Conservation (phyloP, 306 rosid genomes). For the Notholithocarpus densiflorus region DNA sequence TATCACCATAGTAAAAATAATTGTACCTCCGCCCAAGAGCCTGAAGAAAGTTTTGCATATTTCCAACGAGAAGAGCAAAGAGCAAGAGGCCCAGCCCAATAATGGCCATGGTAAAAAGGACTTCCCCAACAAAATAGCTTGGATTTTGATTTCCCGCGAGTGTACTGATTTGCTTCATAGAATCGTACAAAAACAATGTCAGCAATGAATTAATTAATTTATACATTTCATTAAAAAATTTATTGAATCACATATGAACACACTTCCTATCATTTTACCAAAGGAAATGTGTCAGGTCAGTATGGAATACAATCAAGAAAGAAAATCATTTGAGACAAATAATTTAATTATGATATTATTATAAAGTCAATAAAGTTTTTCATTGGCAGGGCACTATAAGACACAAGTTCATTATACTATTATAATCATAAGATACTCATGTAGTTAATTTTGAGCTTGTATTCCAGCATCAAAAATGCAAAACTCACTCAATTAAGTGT, state of each 20-base stretch:
- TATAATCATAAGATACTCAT: not conserved
- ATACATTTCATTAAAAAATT: slow-evolving; percentile 1
- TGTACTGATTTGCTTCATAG: slow-evolving; percentile 83
- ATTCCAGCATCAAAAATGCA: not conserved
- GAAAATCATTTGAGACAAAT: not conserved
- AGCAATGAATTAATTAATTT: slow-evolving; percentile 2
- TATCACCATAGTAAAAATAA: not conserved
- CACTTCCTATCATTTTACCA: not conserved
- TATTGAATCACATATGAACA: not conserved
- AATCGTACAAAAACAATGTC: slow-evolving; percentile 16
- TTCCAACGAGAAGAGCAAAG: slow-evolving; percentile 82
- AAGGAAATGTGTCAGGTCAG: not conserved
- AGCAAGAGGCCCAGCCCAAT: slow-evolving; percentile 84
- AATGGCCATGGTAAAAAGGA: slow-evolving; percentile 67
- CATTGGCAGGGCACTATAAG: not conserved
- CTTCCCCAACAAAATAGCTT: slow-evolving; percentile 75
- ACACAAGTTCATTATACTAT: not conserved
- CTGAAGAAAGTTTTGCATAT: slow-evolving; percentile 87
- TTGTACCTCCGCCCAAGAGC: slow-evolving; percentile 73
- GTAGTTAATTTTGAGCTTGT: not conserved
- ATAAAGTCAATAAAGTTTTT: not conserved
- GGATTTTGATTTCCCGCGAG: slow-evolving; percentile 67
- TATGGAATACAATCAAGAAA: not conserved
- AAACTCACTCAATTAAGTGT: not conserved
- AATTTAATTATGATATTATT: not conserved